phyloP scores from a whole-genome alignment of 805 yeast genomes.

The Yamadazyma scolyti region DNA sequence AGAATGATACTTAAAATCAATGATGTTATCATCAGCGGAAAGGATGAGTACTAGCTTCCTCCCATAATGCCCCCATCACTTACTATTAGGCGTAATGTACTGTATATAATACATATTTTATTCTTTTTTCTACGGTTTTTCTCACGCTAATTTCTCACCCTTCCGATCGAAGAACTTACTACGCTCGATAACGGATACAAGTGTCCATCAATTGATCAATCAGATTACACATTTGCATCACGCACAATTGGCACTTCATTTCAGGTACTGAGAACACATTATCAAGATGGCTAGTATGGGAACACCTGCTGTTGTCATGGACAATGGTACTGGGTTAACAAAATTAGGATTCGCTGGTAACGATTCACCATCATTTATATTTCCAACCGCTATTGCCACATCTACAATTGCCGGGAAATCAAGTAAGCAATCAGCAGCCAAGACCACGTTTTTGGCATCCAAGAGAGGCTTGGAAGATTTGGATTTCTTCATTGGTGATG shows the following conservation, averaged over 20 bases:
- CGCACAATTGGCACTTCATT: no score
- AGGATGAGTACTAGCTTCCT: conserved; percentile 65
- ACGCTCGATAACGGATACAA: no score
- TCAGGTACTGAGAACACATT: no score
- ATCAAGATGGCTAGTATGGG: conserved; percentile 56
- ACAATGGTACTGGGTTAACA: conserved; percentile 97
- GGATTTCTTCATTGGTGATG: conserved; percentile 94
- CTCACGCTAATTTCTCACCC: no score
- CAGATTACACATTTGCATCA: no score
- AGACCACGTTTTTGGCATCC: conserved; percentile 37
- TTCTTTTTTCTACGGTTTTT: no score
- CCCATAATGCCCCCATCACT: no score
- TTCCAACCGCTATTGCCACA: conserved; percentile 96
- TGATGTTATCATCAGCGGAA: conserved; percentile 89
- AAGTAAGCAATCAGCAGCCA: conserved; percentile 38
- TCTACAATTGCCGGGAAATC: conserved; percentile 45
- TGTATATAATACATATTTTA: no score
- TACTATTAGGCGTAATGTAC: no score
- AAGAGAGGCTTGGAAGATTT: conserved; percentile 92
- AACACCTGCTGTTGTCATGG: conserved; percentile 96
- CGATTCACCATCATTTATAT: conserved; percentile 94
- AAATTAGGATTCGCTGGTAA: conserved; percentile 98
- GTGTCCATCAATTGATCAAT: no score
- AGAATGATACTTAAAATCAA: conserved; percentile 97
- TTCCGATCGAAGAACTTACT: no score